phyloP scores from a whole-genome alignment of 2,329 filamentous ascomycete genomes.

The Raffaelea albimanens region DNA sequence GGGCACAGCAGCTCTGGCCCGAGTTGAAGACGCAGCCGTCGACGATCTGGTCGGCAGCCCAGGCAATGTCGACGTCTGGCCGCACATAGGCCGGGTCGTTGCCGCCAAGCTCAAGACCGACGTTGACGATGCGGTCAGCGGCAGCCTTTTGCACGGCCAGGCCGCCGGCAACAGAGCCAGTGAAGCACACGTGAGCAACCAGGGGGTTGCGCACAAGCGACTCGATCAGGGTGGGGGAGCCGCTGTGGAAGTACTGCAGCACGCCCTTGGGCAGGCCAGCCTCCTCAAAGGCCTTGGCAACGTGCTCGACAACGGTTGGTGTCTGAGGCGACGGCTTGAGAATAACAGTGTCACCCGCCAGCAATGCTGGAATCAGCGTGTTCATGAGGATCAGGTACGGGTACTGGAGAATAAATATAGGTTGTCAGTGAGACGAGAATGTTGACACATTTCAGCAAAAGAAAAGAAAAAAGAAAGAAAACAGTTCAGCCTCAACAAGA shows the following conservation, averaged over 20 bases:
- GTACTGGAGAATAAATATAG: slow-evolving; percentile 43
- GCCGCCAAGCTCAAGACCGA: slow-evolving; percentile 85
- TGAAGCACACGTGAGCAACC: slow-evolving; percentile 81
- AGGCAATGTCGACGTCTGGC: slow-evolving; percentile 74
- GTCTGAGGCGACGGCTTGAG: slow-evolving; percentile 94
- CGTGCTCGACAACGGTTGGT: slow-evolving; percentile 80
- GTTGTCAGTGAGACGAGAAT: neutral
- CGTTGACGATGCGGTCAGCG: slow-evolving; percentile 71
- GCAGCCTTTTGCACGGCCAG: slow-evolving; percentile 79
- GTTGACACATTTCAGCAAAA: too few species aligned
- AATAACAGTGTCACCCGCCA: slow-evolving; percentile 85
- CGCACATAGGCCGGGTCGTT: slow-evolving; percentile 92
- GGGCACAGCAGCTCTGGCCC: slow-evolving; percentile 91
- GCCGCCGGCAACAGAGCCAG: slow-evolving; percentile 82
- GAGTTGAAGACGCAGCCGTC: slow-evolving; percentile 97
- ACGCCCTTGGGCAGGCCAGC: slow-evolving; percentile 77
- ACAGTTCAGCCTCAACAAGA: too few species aligned
- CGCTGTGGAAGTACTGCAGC: slow-evolving; percentile 86
- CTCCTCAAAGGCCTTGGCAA: slow-evolving; percentile 64
- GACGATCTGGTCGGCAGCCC: slow-evolving; percentile 90
- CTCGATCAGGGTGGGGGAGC: slow-evolving; percentile 68
- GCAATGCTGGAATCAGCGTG: slow-evolving; percentile 81
- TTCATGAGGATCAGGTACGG: slow-evolving; percentile 92
- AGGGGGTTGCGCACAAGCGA: slow-evolving; percentile 67
- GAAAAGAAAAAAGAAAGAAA: too few species aligned